phyloP scores from a whole-genome alignment of 2,329 filamentous ascomycete genomes.

The Hymenotorrendiella dingleyae region DNA sequence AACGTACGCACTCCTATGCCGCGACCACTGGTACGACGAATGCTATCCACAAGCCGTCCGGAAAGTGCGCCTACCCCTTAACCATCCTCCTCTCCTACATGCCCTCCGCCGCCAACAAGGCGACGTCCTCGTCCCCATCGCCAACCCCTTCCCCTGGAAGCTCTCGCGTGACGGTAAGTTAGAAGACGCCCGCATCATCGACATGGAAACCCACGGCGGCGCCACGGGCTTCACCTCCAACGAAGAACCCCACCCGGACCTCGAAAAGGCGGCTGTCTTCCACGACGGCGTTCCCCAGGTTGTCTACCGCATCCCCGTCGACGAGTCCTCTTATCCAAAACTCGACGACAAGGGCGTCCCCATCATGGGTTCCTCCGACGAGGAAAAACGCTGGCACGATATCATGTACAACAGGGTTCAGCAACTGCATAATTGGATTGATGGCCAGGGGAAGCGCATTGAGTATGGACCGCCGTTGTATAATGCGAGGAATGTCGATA shows the following conservation, averaged over 20 bases:
- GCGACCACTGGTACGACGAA: constrained; percentile 3
- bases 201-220: no score
- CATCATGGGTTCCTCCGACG: background rate
- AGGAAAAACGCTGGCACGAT: background rate
- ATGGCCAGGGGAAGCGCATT: background rate
- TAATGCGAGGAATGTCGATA: background rate
- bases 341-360: background rate
- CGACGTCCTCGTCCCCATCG: background rate
- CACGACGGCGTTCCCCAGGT: background rate
- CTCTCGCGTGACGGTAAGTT: background rate
- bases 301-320: background rate
- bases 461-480: background rate
- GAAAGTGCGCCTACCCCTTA: background rate
- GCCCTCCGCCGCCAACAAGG: constrained; percentile 2
- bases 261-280: background rate
- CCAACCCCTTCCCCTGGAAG: constrained; percentile 6
- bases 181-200: background rate
- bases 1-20: background rate
- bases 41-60: background rate
- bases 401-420: background rate
- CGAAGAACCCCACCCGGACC: background rate
- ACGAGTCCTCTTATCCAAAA: background rate
- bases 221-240: no score
- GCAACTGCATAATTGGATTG: background rate
- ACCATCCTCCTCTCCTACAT: constrained; percentile 7